Evolutionary conservation across 495 filamentous ascomycete genomes (phyloP), one percentile per base, ranked within the genome.

Genomic region (Parachaetomium inaequale): DNA sequence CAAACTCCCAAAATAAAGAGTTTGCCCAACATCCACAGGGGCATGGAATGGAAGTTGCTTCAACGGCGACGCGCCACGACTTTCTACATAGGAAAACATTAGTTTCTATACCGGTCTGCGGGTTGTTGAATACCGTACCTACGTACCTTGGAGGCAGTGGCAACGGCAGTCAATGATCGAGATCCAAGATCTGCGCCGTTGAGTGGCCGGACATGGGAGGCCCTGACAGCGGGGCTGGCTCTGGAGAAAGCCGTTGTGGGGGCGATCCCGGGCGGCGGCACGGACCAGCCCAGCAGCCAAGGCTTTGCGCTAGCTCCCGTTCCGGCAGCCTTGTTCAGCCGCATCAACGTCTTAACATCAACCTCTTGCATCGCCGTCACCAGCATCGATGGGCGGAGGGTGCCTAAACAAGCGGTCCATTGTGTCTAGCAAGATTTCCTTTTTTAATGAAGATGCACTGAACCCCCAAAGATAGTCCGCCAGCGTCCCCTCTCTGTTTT

Each of bases 311-410:
- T 59, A 51, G 7, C 28, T 47, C 47, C 26, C 28, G 25, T 46
- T 55, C 28, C 2, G 52, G 34, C 60, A 62, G 34, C 52, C 31
- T 21, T 47, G 52, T 62, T 62, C 60, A 62, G 60, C 60, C 60
- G 52, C 60, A 62, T 62, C 59, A 62, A 62, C 59, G 59, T 55
- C 60, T 6, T 17, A 19, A 4, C n/a, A 7, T 4, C 38, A 59
- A 52, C 45, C 10, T 47, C 29, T 21, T 21, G 1, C 7, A 46
- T 46, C 19, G 5, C 10, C n/a, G 4, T 17, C 6, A 3, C n/a
- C 40, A 43, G 2, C 40, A n/a, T 3, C 15, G 8, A 46, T 11
- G 32, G 32, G 6, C 6, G 5, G 11, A 34, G 32, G 32, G 32
- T 6, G 32, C 6, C 5, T 34, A 5, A 11, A 34, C 5, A 34